Base-by-base conservation (phyloP, 306 rosid species). In the Sphenostylis stenocarpa region DNA sequence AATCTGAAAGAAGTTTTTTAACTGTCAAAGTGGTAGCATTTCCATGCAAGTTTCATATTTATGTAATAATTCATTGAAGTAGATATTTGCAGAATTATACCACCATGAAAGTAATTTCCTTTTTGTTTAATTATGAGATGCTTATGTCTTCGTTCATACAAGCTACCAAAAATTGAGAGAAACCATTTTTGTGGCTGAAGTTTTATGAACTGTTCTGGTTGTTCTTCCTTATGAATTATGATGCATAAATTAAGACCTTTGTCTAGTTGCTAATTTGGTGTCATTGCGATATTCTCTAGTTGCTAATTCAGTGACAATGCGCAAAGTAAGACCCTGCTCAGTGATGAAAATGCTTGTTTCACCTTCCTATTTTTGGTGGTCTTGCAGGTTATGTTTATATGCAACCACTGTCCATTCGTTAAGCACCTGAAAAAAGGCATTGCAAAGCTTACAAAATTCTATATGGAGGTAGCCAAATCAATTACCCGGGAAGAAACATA, bases 391-490 rank as follows among this genome's bases (percentile, higher is more conserved):
- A 95, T 95, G 98, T 95, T 95, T 88, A 78, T 95, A 63, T 95
- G 98, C 91, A 95, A 92, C 80, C 98, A 92, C 69, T 92, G 97
- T 82, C 98, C 98, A 31, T 95, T 95, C 70, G 98, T 95, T 74
- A 89, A 71, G 62, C 97, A 90, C 85, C 81, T 95, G 85, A 89
- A 90, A 51, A 90, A 90, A 47, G 90, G 80, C 81, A 88, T 95
- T 41, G 96, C 79, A 52, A 90, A 92, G 84, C 96, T 90, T 61
- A 39, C 96, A 5, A 90, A 83, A 39, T 92, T 90, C 84, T 92
- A 90, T 76, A 84, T 83, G 93, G 65, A 92, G 98, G 97, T 95
- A 85, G 5, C 24, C 55, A 76, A 72, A 68, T 26, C 29, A 57
- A 51, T 64, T 39, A 65, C 71, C 61, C 17, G 14, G 39, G 7